A percentile compares a stretch with the other conserved stretches of the same genome.
Evolutionary conservation across 1,284 basidiomycete genomes (phyloP).

Genomic region (Trametes sp.): DNA sequence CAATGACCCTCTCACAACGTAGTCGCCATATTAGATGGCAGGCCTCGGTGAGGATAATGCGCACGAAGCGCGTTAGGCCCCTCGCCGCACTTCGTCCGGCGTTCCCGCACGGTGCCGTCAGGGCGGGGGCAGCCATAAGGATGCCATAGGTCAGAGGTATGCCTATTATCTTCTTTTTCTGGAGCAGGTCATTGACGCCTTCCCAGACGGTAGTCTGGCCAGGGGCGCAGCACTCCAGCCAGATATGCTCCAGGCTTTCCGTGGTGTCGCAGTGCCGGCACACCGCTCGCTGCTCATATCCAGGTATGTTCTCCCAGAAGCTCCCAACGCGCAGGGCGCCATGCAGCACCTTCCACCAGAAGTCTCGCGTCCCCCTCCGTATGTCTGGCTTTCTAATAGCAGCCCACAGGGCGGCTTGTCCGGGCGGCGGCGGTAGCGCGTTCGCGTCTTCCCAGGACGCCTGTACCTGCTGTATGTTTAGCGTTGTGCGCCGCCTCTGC

Average conservation of each 20-base stretch:
- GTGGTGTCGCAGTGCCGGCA: slow-evolving; percentile 35
- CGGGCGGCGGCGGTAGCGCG: too few relatives aligned
- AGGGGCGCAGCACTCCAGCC: slow-evolving; percentile 35
- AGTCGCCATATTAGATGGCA: neutral
- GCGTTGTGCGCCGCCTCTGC: too few relatives aligned
- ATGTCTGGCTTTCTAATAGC: neutral
- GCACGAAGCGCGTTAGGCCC: neutral
- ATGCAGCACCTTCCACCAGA: slow-evolving; percentile 43
- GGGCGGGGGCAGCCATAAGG: neutral
- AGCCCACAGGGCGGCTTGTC: too few relatives aligned
- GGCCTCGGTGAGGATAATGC: neutral
- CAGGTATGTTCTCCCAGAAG: slow-evolving; percentile 39
- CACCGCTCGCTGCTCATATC: slow-evolving; percentile 31
- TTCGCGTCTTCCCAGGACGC: too few relatives aligned
- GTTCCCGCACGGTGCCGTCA: too few relatives aligned
- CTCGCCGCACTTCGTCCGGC: too few relatives aligned
- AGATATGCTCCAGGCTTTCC: slow-evolving; percentile 44
- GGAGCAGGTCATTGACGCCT: neutral
- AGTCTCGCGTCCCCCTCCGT: slow-evolving; percentile 17
- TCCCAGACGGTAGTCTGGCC: slow-evolving; percentile 27
- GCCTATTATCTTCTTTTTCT: neutral
- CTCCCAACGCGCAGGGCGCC: slow-evolving; percentile 37
- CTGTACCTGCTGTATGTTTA: too few relatives aligned
- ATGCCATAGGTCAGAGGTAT: neutral
- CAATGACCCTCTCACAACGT: neutral